phyloP scores from a whole-genome alignment of 768 basidiomycete species.

The Amanita fuliginea region DNA sequence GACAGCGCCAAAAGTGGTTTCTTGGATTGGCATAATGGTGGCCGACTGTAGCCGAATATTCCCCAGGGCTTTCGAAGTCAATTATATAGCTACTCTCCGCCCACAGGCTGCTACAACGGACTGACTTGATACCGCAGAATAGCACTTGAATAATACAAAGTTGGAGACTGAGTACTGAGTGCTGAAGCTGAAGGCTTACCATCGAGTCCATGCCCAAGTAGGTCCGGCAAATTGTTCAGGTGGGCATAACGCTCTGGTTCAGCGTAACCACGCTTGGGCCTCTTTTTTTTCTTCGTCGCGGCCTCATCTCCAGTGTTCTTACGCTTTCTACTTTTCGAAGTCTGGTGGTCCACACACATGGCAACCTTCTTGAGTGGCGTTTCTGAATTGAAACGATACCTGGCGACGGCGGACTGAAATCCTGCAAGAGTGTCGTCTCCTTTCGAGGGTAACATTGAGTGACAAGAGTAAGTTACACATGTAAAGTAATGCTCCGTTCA shows the following conservation, averaged over 20 bases:
- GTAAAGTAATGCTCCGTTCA: neutral
- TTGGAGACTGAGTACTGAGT: constrained; percentile 3
- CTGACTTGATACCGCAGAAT: constrained; percentile 82
- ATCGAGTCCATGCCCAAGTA: constrained; percentile 41
- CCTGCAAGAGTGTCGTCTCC: neutral
- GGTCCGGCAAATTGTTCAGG: constrained; percentile 39
- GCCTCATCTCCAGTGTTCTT: neutral
- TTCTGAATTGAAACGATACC: neutral
- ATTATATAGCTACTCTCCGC: neutral
- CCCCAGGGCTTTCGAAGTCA: constrained; percentile 41
- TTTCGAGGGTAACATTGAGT: neutral
- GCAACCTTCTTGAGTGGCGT: neutral
- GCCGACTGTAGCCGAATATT: constrained; percentile 54
- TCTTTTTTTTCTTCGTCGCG: constrained; percentile 12
- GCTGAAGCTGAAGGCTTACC: no score
- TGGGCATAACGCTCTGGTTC: constrained; percentile 42
- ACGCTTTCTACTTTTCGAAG: neutral
- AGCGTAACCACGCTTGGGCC: constrained; percentile 32
- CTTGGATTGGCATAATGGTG: constrained; percentile 74
- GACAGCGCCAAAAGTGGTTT: constrained; percentile 76
- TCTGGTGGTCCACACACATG: neutral
- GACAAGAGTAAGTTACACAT: neutral
- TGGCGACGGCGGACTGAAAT: neutral
- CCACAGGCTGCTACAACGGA: neutral
- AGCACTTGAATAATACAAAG: constrained; percentile 37